phyloP scores from a whole-genome alignment of 2,329 filamentous ascomycete species.

The Fusarium duplospermum region DNA sequence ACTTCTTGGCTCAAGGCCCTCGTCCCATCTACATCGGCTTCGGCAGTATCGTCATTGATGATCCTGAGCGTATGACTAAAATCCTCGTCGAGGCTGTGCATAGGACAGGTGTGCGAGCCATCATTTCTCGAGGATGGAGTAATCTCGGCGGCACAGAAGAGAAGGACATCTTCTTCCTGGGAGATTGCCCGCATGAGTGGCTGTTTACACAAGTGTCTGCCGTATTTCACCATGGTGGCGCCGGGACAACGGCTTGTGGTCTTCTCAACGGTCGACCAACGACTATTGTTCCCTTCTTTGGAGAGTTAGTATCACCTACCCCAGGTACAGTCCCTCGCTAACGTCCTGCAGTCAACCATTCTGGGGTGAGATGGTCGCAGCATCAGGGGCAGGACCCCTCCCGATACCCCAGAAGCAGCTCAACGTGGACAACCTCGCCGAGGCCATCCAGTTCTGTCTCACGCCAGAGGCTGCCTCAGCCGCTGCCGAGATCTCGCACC shows the following conservation, averaged over 20 bases:
- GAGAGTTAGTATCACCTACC: constrained; percentile 44
- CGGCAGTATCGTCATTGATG: constrained; percentile 77
- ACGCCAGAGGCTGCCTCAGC: constrained; percentile 17
- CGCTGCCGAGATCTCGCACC: constrained; percentile 10
- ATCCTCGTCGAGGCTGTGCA: constrained; percentile 75
- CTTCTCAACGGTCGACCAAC: constrained; percentile 75
- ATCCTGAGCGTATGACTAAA: constrained; percentile 72
- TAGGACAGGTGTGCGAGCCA: constrained; percentile 70
- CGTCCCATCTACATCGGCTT: constrained; percentile 78
- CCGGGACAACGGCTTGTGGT: constrained; percentile 75
- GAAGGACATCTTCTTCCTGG: constrained; percentile 74
- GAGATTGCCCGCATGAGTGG: constrained; percentile 80
- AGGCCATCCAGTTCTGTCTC: constrained; percentile 34
- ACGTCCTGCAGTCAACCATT: constrained; percentile 24
- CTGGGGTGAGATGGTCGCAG: constrained; percentile 22
- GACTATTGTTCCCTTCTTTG: constrained; percentile 82
- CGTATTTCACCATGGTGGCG: constrained; percentile 77
- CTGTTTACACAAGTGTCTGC: constrained; percentile 73
- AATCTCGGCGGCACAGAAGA: constrained; percentile 69
- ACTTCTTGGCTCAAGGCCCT: constrained; percentile 68
- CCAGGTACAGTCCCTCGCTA: neutral
- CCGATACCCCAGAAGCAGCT: constrained; percentile 20
- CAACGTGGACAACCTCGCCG: constrained; percentile 25
- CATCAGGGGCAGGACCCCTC: constrained; percentile 10
- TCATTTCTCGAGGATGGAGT: constrained; percentile 79